Evolutionary conservation across 768 basidiomycete genomes (phyloP).

Genomic region (Kwoniella sp.): DNA sequence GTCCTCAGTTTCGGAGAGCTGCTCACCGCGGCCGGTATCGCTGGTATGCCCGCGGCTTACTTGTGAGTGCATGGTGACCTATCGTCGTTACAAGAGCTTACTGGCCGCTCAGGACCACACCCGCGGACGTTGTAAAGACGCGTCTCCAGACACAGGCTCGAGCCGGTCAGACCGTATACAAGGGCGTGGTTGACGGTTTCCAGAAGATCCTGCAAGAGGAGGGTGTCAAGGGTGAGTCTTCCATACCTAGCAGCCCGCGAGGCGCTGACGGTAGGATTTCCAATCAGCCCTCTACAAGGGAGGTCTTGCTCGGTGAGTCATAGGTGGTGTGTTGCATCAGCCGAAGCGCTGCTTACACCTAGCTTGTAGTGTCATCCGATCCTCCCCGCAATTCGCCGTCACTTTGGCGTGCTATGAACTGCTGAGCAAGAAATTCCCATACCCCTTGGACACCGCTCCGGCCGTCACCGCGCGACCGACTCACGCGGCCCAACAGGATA

Average conservation of each 20-base stretch:
- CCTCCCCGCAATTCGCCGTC: constrained; percentile 73
- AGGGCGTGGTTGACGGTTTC: constrained; percentile 83
- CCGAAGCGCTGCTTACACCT: neutral
- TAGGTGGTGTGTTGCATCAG: neutral
- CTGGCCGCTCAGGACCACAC: constrained; percentile 40
- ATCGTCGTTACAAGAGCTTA: neutral
- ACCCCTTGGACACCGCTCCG: constrained; percentile 63
- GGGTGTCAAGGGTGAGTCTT: constrained; percentile 39
- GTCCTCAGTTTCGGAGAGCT: constrained; percentile 86
- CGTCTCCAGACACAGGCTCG: constrained; percentile 87
- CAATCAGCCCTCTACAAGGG: constrained; percentile 61
- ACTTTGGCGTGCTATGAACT: constrained; percentile 40
- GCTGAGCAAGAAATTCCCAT: constrained; percentile 51
- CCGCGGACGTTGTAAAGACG: constrained; percentile 91
- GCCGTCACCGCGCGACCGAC: constrained; percentile 59
- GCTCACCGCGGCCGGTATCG: constrained; percentile 61
- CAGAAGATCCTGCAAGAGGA: constrained; percentile 72
- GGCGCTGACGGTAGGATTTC: constrained; percentile 85
- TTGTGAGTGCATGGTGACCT: constrained; percentile 17
- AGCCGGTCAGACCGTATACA: constrained; percentile 85
- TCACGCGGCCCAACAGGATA: constrained; percentile 74
- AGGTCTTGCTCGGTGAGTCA: constrained; percentile 31
- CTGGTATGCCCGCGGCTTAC: constrained; percentile 91
- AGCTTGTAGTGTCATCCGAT: constrained; percentile 27
- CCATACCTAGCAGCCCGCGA: neutral